phyloP scores from a whole-genome alignment of 148 eudicot genomes.

The Talinum fruticosum region DNA sequence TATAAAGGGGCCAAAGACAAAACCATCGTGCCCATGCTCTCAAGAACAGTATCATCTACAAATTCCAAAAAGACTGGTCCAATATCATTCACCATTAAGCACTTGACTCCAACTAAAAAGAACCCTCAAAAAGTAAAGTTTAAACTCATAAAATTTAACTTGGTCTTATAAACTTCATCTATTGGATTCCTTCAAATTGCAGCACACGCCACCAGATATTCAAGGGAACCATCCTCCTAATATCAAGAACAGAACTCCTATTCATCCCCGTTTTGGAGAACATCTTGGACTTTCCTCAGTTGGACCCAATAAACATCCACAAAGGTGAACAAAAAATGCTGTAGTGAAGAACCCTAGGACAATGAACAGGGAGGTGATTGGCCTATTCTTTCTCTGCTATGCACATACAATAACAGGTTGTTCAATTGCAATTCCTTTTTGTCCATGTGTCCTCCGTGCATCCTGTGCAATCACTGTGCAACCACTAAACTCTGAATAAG shows the following conservation, averaged over 20 bases:
- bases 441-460: neutral
- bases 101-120: neutral
- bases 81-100: neutral
- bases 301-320: neutral
- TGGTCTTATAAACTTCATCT: neutral
- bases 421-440: neutral
- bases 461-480: neutral
- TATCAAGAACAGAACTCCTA: neutral
- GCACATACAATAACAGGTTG: neutral
- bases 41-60: neutral
- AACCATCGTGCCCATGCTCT: neutral
- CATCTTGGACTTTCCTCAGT: neutral
- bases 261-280: neutral
- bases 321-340: neutral
- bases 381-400: neutral
- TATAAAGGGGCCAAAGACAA: neutral
- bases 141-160: neutral
- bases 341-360: neutral
- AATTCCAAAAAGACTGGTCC: neutral
- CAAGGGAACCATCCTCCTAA: neutral
- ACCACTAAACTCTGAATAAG: neutral
- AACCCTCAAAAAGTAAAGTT: neutral
- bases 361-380: neutral
- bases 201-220: neutral
- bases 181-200: neutral